Evolutionary conservation across 2,329 filamentous ascomycete species (phyloP), one percentile per base, ranked within the genome.

Genomic region (Septoria linicola): DNA sequence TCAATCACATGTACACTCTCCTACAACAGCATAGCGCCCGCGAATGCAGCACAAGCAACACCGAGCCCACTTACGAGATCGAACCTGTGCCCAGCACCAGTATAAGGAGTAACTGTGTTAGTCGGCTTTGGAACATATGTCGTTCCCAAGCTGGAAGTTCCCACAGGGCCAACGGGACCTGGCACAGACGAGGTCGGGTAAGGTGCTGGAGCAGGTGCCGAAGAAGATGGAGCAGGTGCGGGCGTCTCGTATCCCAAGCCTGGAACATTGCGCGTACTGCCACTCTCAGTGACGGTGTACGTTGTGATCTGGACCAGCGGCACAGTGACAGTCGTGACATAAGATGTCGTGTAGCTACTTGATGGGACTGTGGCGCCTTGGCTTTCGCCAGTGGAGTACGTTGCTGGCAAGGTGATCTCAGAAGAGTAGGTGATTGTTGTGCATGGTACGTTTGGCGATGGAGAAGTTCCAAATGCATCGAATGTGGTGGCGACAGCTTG

Each of bases 351-450:
- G 48, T 54, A 64, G 54, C 57, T 65, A 52, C 64, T 65, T 19
- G 51, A 57, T 2, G 64, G 60, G 41, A 70, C 65, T n/a, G 66
- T 64, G 30, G 55, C 51, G 41, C 68, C 68, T 14, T 58, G 49
- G 8, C 62, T 66, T n/a, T 57, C 57, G 47, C 68, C 68, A 8
- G 66, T 65, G 36, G 62, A 63, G 62, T 70, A 68, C 34, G 66
- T 71, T 39, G 62, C 66, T 5, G 69, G 70, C 25, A 71, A 63
- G 16, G 62, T 66, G 41, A 70, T 54, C 37, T 57, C 59, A 23
- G 65, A 64, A 7, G 69, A 68, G 62, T 70, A 71, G 13, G 68
- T 71, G 58, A 76, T 71, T 20, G 70, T 73, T 1, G 74, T 77
- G 46, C 52, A 59, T 8, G 65, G 65, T 31, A 60, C 41, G 31